Evolutionary conservation across 192 early-diverging fungal genomes (phyloP), one percentile per base, ranked within the genome.

Genomic region (Coemansia sp.): DNA sequence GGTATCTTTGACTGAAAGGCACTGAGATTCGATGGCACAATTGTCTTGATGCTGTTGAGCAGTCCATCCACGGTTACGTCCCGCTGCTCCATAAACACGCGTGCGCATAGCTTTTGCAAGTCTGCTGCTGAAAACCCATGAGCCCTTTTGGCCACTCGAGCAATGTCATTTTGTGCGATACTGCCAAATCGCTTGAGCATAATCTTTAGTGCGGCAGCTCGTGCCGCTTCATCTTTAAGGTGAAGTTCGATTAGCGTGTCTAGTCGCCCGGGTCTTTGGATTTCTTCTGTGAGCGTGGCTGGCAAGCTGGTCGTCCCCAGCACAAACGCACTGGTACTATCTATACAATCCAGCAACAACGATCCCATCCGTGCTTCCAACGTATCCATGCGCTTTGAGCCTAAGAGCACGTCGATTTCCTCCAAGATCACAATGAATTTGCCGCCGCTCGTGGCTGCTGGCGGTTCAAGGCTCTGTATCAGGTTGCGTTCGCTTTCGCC

Each of bases 81-180:
- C 32, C 17, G 44, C 2, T 51, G 64, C 42, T 61, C 80, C 64
- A 66, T 78, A 65, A 53, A 87, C 42, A 48, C 55, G 68, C 62
- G 36, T 72, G 77, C 12, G 71, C 86, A 90, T 26, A 90, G 52
- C 28, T 76, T 85, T 71, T 88, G 82, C 51, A 94, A 67, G 70
- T 94, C 92, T 11, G 88, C 83, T 1, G 88, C 83, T 0, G 89
- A 88, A 65, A 88, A 90, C n/a, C 92, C 90, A 36, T 79, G 70
- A 0, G 69, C 60, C 30, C 43, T 50, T 30, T 58, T 59, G 31
- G 76, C 69, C 15, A 69, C 42, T 23, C 21, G 49, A n/a, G 40
- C 38, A 32, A 70, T 53, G 8, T 39, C 53, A 14, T 58, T 53
- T 6, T 11, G 11, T 6, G 70, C 37, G 3, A 79, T 46, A 15